Evolutionary conservation across 805 yeast genomes (phyloP), one percentile per base, ranked within the genome.

Genomic region (Spathaspora arborariae): DNA sequence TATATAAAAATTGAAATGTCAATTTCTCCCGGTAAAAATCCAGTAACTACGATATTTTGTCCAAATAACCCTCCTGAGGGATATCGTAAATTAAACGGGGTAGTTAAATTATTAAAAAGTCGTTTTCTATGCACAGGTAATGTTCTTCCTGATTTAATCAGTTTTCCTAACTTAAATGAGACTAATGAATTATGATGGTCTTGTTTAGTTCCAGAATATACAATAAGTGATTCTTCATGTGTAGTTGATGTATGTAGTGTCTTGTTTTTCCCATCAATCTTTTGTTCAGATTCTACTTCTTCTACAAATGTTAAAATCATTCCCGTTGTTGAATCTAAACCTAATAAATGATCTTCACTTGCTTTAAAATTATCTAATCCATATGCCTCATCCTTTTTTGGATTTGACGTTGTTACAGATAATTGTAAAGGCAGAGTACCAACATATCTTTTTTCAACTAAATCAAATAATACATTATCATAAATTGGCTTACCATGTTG

Each of bases 31-130:
- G 79, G 78, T 41, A 76, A 61, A 45, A 75, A 81, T 0, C 94
- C 94, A 2, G 79, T 71, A 2, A 83, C 67, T 4, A 85, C 75
- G 16, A 85, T 58, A 52, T 82, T 84, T 48, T 82, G 81, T 4
- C 90, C 91, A 57, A 84, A 85, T 10, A 74, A 58, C 0, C 81
- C 88, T 19, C 85, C 81, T 0, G 80, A 72, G 1, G 90, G 87
- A 52, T 69, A 76, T 19, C 67, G 61, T 43, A 84, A 63, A 30
- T 74, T 71, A 47, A 60, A 68, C 1, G 85, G 85, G 6, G 75
- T 64, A 8, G 66, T 69, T 18, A 21, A 34, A 38, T 13, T 22
- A 18, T 7, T 41, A 22, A 39, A n/a, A 9, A 40, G 27, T n/a
- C 19, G 46, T 46, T 64, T 63, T 22, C 62, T 48, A 44, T 68